Conservation (phyloP, 2,329 filamentous ascomycete species). For the Neofusicoccum sp. region DNA sequence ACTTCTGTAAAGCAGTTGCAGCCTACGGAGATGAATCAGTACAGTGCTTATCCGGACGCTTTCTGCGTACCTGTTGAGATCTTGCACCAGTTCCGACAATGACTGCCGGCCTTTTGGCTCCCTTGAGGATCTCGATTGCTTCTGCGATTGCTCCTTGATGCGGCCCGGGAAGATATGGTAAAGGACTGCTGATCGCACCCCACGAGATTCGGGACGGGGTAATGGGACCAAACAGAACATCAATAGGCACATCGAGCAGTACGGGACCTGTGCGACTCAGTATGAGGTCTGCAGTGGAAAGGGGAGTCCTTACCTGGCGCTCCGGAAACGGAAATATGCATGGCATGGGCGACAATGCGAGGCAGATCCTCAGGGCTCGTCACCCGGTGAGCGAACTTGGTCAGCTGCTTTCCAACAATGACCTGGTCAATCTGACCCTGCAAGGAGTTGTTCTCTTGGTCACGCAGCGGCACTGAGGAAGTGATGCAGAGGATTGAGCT, state of each 20-base stretch:
- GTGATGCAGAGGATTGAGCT: constrained; percentile 48
- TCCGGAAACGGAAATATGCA: constrained; percentile 40
- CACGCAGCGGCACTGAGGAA: constrained; percentile 44
- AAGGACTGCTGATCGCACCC: constrained; percentile 40
- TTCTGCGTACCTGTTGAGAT: constrained; percentile 13
- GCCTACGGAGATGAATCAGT: constrained; percentile 22
- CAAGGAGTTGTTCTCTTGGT: constrained; percentile 47
- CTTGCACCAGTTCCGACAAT: constrained; percentile 43
- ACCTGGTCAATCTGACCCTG: constrained; percentile 50
- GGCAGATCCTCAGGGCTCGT: constrained; percentile 47
- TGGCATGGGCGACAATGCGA: constrained; percentile 44
- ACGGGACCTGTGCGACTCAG: constrained; percentile 33
- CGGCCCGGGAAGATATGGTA: constrained; percentile 36
- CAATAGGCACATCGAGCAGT: constrained; percentile 40
- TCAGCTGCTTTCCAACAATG: constrained; percentile 43
- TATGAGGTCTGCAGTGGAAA: constrained; percentile 19
- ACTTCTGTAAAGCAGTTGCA: constrained; percentile 29
- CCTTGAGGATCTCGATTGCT: constrained; percentile 31
- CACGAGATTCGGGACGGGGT: constrained; percentile 38
- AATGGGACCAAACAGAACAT: constrained; percentile 44
- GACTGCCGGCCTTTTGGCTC: constrained; percentile 40
- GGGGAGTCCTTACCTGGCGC: constrained; percentile 27
- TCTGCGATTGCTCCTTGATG: constrained; percentile 37
- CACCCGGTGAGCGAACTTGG: constrained; percentile 48
- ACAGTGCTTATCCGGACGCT: not conserved